These are phyloP conservation scores for Termitomyces sp. DNA, from an alignment of 768 basidiomycete genomes.

Conservation along the genomic window DNA sequence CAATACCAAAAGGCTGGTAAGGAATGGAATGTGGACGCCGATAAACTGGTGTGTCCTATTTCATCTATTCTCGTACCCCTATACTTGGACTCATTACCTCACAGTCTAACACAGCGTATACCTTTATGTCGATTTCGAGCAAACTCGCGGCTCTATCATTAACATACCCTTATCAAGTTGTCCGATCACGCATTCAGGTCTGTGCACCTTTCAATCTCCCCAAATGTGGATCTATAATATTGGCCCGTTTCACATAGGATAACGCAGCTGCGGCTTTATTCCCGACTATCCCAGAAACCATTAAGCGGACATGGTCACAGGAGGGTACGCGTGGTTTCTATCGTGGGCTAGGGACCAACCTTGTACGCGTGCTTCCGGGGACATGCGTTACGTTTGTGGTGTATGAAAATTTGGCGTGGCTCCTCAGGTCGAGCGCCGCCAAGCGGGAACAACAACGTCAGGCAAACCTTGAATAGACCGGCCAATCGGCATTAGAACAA, in stretches of 20 bases:
- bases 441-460: constrained; percentile 33
- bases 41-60: constrained; percentile 71
- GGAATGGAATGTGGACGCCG: constrained; percentile 66
- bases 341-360: constrained; percentile 90
- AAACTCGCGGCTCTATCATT: constrained; percentile 79
- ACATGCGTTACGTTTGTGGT: constrained; percentile 98
- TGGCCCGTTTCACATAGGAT: constrained; percentile 39
- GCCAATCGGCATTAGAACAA: background rate
- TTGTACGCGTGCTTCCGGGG: constrained; percentile 92
- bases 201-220: constrained; percentile 15
- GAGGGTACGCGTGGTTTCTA: constrained; percentile 90
- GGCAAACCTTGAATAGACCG: constrained; percentile 1
- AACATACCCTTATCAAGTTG: constrained; percentile 98
- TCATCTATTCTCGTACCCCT: background rate
- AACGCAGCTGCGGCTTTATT: constrained; percentile 64
- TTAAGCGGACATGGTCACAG: constrained; percentile 73
- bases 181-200: constrained; percentile 92
- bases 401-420: constrained; percentile 90
- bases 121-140: constrained; percentile 86
- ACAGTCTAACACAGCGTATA: constrained; percentile 89
- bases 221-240: background rate
- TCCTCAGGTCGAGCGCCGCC: constrained; percentile 64
- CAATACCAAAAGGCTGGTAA: constrained; percentile 58
- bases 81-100: background rate
- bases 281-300: constrained; percentile 79